Evolutionary conservation across 495 filamentous ascomycete genomes (phyloP).

Genomic region (Glarea lozoyensis): DNA sequence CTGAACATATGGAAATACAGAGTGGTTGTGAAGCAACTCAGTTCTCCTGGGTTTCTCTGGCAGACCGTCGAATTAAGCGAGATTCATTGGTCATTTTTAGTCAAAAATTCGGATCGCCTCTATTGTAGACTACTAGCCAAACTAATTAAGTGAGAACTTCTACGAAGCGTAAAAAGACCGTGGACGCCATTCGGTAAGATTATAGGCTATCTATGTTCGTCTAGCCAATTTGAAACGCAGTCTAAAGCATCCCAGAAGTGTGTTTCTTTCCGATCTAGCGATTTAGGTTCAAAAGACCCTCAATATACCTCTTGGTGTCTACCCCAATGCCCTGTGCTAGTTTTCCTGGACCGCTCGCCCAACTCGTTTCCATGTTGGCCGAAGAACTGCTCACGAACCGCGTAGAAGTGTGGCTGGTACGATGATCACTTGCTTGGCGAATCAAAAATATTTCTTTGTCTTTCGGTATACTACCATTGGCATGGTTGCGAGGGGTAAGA

Average conservation of each 20-base stretch:
- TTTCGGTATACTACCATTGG: constrained; percentile 13
- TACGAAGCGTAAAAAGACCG: too few species aligned
- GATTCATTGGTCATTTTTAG: too few species aligned
- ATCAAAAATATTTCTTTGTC: constrained; percentile 73
- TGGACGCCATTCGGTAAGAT: too few species aligned
- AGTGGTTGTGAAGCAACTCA: too few species aligned
- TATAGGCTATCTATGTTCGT: neutral
- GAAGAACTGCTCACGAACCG: constrained; percentile 14
- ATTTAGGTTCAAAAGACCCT: constrained; percentile 62
- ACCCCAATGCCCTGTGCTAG: constrained; percentile 82
- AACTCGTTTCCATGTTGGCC: constrained; percentile 27
- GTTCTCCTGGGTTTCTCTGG: too few species aligned
- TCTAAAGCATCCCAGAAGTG: too few species aligned
- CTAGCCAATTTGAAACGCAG: neutral
- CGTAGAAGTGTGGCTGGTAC: constrained; percentile 20
- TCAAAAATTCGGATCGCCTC: too few species aligned
- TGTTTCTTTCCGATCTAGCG: constrained; percentile 3
- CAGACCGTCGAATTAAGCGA: too few species aligned
- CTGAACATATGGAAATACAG: too few species aligned
- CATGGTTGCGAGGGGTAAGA: neutral
- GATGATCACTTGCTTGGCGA: constrained; percentile 64
- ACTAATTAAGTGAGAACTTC: too few species aligned
- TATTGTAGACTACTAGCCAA: too few species aligned
- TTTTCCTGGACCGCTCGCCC: constrained; percentile 43
- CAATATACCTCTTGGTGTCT: constrained; percentile 80